Base-by-base conservation (phyloP, 2,329 filamentous ascomycete genomes). In the Byssothecium circinans region DNA sequence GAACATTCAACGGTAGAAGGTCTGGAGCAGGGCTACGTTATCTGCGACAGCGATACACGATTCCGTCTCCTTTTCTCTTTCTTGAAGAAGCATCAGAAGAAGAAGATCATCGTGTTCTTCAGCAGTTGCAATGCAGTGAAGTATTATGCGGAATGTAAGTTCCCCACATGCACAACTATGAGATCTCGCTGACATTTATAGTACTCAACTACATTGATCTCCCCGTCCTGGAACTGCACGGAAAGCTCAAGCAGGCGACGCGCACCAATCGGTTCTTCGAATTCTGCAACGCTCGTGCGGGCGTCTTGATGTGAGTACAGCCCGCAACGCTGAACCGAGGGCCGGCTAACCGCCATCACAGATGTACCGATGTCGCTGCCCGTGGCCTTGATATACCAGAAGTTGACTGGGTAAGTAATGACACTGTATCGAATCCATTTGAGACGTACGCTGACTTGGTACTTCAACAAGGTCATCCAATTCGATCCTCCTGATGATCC, bases 201-300 rank as follows among this genome's bases (percentile, higher is more conserved):
- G 46, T 99, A 22, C 84, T 99, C 58, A 97, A 97, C 77, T 97
- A 96, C 75, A 96, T 97, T 64, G 94, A 97, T 71, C 81, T 96
- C 33, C 91, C 88, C 4, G 89, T 95, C 2, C 80, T 95, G 35
- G 87, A 89, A 2, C 79, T 95, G 7, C 89, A 95, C 71, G 94
- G 70, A 27, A 96, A 99, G 75, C 90, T 96, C 75, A 99, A 99
- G 75, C 94, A 99, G 74, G 91, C 96, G 74, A 96, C 96, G 73
- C 88, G 94, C n/a, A 99, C 94, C 19, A 95, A 95, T 68, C 96
- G 91, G 1, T 99, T 99, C 72, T 99, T 97, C 72, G 92, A 97
- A 70, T 99, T 99, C 70, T 86, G 84, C 66, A 91, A 91, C 64
- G 87, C 91, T 15, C 85, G 85, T 57, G 83, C 88, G 57, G 94